These are phyloP conservation scores for Phaseolus coccineus DNA, from an alignment of 331 rosid genomes.

Conservation along the genomic window DNA sequence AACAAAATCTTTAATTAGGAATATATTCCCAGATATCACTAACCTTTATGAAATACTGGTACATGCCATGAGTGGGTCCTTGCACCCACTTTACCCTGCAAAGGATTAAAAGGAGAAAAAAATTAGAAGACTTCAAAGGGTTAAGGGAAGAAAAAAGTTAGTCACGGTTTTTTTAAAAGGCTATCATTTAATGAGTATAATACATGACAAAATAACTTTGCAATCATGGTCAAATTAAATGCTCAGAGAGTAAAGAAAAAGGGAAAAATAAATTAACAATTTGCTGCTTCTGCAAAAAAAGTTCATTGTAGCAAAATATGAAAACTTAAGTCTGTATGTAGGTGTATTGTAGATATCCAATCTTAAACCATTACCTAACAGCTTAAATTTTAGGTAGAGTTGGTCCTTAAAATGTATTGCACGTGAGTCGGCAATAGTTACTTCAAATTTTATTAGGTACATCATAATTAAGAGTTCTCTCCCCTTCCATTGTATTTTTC, in stretches of 20 bases:
- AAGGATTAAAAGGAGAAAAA: conserved; percentile 34
- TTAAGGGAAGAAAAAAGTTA: not conserved
- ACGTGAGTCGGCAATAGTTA: not conserved
- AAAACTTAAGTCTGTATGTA: not conserved
- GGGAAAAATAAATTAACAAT: not conserved
- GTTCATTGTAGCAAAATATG: conserved; percentile 8
- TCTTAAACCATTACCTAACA: not conserved
- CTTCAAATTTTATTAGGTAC: conserved; percentile 24
- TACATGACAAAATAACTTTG: conserved; percentile 29
- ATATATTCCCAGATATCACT: conserved; percentile 37
- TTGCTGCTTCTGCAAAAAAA: conserved; percentile 25
- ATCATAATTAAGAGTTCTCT: not conserved
- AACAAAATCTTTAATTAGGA: conserved; percentile 20
- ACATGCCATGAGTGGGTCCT: conserved; percentile 64
- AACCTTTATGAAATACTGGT: conserved; percentile 96
- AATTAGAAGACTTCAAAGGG: conserved; percentile 21
- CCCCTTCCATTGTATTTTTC: conserved; percentile 15
- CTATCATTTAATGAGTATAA: conserved; percentile 7
- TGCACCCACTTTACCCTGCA: conserved; percentile 84
- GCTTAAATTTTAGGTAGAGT: conserved; percentile 1
- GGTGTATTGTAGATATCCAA: not conserved
- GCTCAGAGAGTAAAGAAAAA: conserved; percentile 19
- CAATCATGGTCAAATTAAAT: conserved; percentile 1
- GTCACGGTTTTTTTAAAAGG: conserved; percentile 10
- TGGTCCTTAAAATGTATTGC: conserved; percentile 5